Conservation (phyloP, 2,329 filamentous ascomycete genomes). For the Epichloe elymi region DNA sequence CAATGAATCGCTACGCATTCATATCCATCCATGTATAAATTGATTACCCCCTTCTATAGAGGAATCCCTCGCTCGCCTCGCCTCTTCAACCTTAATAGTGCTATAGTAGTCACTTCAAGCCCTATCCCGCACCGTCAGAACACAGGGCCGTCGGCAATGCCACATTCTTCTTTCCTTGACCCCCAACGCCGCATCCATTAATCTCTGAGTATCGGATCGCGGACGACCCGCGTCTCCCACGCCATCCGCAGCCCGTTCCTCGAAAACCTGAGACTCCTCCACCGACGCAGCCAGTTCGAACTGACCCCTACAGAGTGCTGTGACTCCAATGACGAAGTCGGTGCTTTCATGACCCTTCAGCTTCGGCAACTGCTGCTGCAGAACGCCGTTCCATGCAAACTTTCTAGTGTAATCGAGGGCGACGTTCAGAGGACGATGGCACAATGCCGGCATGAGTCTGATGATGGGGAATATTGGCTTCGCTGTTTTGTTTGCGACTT, state of each 20-base stretch:
- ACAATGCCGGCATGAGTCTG: slow-evolving; percentile 62
- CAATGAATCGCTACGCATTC: too few relatives aligned
- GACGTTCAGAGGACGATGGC: slow-evolving; percentile 56
- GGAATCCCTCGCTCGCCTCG: too few relatives aligned
- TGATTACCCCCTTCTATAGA: too few relatives aligned
- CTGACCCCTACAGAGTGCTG: slow-evolving; percentile 63
- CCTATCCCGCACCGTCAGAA: slow-evolving; percentile 31
- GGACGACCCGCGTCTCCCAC: slow-evolving; percentile 18
- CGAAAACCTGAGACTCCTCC: slow-evolving; percentile 54
- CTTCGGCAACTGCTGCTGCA: slow-evolving; percentile 60
- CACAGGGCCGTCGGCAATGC: slow-evolving; percentile 46
- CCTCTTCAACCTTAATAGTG: background rate
- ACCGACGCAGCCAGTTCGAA: slow-evolving; percentile 73
- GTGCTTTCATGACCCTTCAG: slow-evolving; percentile 45
- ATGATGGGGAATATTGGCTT: slow-evolving; percentile 58
- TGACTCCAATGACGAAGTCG: slow-evolving; percentile 54
- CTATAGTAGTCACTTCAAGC: background rate
- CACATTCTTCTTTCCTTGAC: slow-evolving; percentile 49
- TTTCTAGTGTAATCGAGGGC: slow-evolving; percentile 74
- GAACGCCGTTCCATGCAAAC: slow-evolving; percentile 70
- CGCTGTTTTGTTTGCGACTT: slow-evolving; percentile 59
- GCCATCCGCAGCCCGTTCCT: slow-evolving; percentile 17
- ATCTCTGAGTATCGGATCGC: slow-evolving; percentile 40
- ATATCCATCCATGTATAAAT: too few relatives aligned
- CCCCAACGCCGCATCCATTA: slow-evolving; percentile 46